Conservation (phyloP, 2,329 filamentous ascomycete genomes). For the Verticillium tricorpus region DNA sequence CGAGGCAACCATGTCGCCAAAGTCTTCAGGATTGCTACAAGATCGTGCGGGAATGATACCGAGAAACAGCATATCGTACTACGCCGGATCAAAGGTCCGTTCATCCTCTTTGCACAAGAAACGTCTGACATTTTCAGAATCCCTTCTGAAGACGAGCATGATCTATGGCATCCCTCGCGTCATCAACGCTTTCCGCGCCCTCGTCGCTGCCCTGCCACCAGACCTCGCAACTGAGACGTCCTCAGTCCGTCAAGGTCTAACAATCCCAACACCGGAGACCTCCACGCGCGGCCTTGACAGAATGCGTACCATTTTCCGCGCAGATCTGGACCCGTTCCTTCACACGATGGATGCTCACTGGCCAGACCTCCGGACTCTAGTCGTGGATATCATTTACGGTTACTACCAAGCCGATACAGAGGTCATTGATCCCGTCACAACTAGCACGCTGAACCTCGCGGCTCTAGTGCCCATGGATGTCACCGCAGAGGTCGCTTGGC, state of each 20-base stretch:
- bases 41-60: conserved; percentile 1
- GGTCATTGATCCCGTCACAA: conserved; percentile 15
- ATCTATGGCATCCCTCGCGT: conserved; percentile 21
- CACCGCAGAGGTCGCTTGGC: conserved; percentile 19
- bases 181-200: conserved; percentile 19
- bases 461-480: conserved; percentile 20
- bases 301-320: conserved; percentile 21
- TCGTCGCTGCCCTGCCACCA: conserved; percentile 14
- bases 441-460: conserved; percentile 19
- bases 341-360: conserved; percentile 18
- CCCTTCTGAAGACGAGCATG: conserved; percentile 18
- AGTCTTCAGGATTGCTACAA: conserved; percentile 7
- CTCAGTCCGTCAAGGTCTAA: conserved; percentile 14
- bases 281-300: conserved; percentile 16
- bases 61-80: not conserved
- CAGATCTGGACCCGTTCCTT: conserved; percentile 19
- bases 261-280: conserved; percentile 7
- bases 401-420: conserved; percentile 20
- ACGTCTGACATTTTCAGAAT: conserved; percentile 5
- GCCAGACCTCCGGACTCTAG: conserved; percentile 18
- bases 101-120: conserved; percentile 2
- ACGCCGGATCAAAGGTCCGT: not conserved
- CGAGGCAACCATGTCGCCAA: conserved; percentile 2
- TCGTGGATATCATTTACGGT: conserved; percentile 19
- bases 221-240: conserved; percentile 15